Percentiles rank a stretch among this genome's conserved stretches.
Evolutionary conservation across 176 grass and related monocot genomes (phyloP).

Genomic region (Panicum miliaceum): DNA sequence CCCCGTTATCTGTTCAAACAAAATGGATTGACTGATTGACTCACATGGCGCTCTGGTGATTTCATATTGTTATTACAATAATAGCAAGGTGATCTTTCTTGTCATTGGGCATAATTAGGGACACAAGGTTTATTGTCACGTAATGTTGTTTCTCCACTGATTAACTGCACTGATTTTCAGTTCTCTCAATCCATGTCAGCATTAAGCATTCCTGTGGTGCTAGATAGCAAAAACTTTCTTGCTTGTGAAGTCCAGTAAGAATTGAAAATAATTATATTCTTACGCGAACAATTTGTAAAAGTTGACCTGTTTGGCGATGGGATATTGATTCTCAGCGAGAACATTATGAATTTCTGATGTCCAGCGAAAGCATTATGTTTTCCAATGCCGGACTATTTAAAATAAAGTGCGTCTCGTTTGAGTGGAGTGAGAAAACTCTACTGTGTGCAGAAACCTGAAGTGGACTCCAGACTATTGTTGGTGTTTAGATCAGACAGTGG

Average conservation of each 20-base stretch:
- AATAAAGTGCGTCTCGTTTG: too few species aligned
- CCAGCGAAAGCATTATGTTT: not conserved
- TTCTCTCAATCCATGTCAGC: not conserved
- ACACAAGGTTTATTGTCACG: not conserved
- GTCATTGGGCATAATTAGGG: not conserved
- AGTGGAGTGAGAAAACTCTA: too few species aligned
- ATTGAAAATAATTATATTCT: too few species aligned
- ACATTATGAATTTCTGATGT: not conserved
- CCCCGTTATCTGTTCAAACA: not conserved
- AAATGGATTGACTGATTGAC: not conserved
- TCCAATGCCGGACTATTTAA: not conserved
- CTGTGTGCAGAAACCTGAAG: too few species aligned
- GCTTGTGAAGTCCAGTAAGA: too few species aligned
- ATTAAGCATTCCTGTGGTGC: not conserved
- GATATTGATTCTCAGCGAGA: not conserved
- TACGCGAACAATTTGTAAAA: not conserved
- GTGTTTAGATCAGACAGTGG: too few species aligned
- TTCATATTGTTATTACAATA: not conserved
- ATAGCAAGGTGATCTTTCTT: not conserved
- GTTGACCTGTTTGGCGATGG: not conserved
- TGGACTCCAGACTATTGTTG: too few species aligned
- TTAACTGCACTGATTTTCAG: not conserved
- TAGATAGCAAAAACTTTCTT: not conserved
- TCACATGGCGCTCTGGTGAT: not conserved
- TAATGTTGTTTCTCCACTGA: not conserved